Evolutionary conservation across 2,329 filamentous ascomycete genomes (phyloP), one percentile per base, ranked within the genome.

Genomic region (Pseudodiploospora longispora): DNA sequence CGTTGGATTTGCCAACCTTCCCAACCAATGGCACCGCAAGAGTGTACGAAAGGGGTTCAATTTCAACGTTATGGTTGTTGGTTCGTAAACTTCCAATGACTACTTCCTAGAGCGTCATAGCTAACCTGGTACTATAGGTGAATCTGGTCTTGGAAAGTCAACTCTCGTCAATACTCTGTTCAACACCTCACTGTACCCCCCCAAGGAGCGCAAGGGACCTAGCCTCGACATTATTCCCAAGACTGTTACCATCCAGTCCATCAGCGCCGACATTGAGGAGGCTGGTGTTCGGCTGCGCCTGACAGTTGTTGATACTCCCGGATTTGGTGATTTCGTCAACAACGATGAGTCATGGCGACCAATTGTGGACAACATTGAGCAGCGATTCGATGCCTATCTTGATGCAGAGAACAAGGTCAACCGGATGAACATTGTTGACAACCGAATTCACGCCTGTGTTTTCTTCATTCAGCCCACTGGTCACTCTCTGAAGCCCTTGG

Each of bases 341-440:
- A 98, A 98, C 65, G 93, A 97, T 60, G 93, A 97, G 71, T 98
- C 93, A 29, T 98, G 93, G 93, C 83, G 93, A 62, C 93, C 93
- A 46, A 98, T 98, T 70, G 85, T 96, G 59, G 93, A 98, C 76
- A 97, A 97, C 77, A 97, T 98, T 61, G 93, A 98, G 77, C 89
- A 95, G 78, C 87, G 93, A 57, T 98, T 93, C 63, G 93, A 98
- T 69, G 90, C 93, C 43, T 98, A 97, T 69, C 78, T 98, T 48
- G 93, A 98, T 70, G 91, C 93, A 38, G 93, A 98, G 80, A 98
- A 98, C 82, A 98, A 97, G 81, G 89, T 98, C 67, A 98, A 98
- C 78, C 88, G 93, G 60, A 95, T 96, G 83, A 98, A 98, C 79
- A 97, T 97, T 67, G 85, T 98, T 51, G 93, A 98, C 74, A 98